These are phyloP conservation scores for Ottelia alismoides DNA, from an alignment of 106 monocot genomes.

Conservation along the genomic window DNA sequence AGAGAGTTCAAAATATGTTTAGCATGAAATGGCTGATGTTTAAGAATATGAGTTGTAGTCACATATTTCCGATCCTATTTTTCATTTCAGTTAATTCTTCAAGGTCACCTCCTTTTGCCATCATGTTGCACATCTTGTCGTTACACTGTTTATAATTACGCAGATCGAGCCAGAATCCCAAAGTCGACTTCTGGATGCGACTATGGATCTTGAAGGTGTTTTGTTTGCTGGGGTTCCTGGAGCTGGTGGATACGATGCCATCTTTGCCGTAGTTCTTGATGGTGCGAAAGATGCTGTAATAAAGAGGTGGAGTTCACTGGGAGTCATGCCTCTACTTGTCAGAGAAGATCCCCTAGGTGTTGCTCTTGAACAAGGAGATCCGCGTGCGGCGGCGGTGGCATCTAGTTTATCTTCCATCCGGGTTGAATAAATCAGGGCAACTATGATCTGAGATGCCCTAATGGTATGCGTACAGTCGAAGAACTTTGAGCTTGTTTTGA, in stretches of 20 bases:
- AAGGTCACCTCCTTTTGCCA: too few relatives aligned
- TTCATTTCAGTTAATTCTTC: too few relatives aligned
- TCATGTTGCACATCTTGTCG: too few relatives aligned
- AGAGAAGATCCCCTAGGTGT: conserved; percentile 73
- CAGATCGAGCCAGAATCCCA: conserved; percentile 97
- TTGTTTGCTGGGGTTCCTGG: conserved; percentile 91
- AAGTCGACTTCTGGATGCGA: conserved; percentile 72
- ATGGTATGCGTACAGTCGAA: too few relatives aligned
- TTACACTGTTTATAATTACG: too few relatives aligned
- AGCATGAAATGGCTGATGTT: too few relatives aligned
- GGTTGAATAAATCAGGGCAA: not conserved
- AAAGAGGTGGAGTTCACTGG: conserved; percentile 16
- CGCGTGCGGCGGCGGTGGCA: conserved; percentile 33
- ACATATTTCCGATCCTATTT: too few relatives aligned
- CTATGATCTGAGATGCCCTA: too few relatives aligned
- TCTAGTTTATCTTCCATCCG: conserved; percentile 26
- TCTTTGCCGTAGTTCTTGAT: conserved; percentile 20
- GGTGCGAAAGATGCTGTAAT: conserved; percentile 1
- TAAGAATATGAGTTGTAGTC: too few relatives aligned
- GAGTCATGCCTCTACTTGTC: conserved; percentile 71
- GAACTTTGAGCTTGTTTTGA: too few relatives aligned
- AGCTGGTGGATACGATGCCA: conserved; percentile 97
- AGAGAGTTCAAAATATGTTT: too few relatives aligned
- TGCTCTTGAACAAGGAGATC: conserved; percentile 53
- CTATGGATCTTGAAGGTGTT: conserved; percentile 79